Conservation (phyloP, 169 alveolate genomes). For the Neospora caninum region DNA sequence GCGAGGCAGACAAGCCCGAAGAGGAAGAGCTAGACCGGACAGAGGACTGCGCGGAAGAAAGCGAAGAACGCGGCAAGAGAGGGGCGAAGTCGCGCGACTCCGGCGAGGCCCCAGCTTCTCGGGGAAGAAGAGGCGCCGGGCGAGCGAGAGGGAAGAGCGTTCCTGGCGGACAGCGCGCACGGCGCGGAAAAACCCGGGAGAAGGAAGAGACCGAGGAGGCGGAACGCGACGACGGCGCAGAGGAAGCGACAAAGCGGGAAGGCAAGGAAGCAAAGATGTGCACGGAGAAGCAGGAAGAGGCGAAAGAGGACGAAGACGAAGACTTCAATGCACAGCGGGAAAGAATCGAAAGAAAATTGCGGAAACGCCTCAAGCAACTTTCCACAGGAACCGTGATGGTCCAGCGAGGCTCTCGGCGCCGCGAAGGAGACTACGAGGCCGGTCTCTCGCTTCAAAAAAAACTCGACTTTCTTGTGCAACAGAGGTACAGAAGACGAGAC, state of each 20-base stretch:
- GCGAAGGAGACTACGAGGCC: not conserved
- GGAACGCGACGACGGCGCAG: too few relatives aligned
- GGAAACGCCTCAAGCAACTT: not conserved
- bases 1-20: not conserved
- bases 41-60: not conserved
- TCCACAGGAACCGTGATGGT: not conserved
- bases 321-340: not conserved
- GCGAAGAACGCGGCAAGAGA: not conserved
- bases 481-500: not conserved
- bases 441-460: not conserved
- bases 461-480: not conserved
- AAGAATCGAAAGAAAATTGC: not conserved
- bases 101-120: not conserved
- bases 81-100: not conserved
- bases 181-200: too few relatives aligned
- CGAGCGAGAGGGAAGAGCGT: too few relatives aligned
- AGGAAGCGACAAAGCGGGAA: not conserved
- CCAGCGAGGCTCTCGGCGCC: not conserved
- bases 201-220: not conserved
- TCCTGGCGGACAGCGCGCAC: too few relatives aligned
- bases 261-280: too few relatives aligned
- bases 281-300: not conserved
- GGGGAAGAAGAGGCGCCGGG: not conserved
- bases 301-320: not conserved
- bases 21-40: not conserved